Conservation (phyloP, 371 early-diverging fungal genomes). For the Mucor circinelloides region DNA sequence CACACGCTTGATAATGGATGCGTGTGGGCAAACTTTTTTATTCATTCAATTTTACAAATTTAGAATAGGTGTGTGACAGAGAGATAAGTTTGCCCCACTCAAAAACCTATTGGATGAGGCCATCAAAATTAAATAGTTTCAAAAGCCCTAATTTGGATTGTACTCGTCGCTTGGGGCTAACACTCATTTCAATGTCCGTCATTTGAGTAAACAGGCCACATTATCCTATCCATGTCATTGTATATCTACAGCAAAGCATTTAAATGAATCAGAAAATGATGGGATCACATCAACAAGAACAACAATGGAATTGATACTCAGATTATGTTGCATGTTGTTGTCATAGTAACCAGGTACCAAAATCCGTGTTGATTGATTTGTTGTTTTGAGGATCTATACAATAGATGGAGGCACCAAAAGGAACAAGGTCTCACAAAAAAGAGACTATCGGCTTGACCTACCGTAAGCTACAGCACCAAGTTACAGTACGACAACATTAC, state of each 20-base stretch:
- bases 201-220: neutral
- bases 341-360: neutral
- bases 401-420: neutral
- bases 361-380: neutral
- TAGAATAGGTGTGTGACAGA: neutral
- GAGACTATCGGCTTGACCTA: neutral
- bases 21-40: neutral
- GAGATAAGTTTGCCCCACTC: slow-evolving; percentile 15
- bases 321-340: neutral
- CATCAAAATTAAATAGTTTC: slow-evolving; percentile 1
- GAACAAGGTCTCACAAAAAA: neutral
- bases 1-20: neutral
- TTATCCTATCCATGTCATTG: neutral
- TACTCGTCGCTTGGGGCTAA: neutral
- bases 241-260: too few relatives aligned
- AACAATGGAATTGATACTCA: neutral
- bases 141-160: neutral
- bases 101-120: slow-evolving; percentile 14
- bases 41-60: neutral
- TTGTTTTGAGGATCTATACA: neutral
- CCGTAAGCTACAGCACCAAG: neutral
- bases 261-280: neutral
- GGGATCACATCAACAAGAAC: neutral
- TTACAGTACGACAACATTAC: neutral
- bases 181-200: neutral